phyloP scores from a whole-genome alignment of 192 early-diverging fungal genomes.

The Linnemannia zychae region DNA sequence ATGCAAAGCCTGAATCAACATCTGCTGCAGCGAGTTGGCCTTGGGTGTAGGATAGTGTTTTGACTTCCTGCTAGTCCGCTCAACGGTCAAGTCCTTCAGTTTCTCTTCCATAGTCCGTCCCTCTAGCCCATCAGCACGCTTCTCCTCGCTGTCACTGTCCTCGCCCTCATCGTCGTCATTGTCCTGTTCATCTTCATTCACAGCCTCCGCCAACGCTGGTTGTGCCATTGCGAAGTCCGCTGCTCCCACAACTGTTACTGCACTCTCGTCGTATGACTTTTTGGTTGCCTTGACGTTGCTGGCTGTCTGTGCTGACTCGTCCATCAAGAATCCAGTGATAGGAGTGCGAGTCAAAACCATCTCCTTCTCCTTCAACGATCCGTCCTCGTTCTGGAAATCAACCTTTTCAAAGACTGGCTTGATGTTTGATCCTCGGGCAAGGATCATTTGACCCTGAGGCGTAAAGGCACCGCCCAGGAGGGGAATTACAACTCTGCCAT shows the following conservation, averaged over 20 bases:
- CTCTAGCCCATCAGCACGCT: slow-evolving; percentile 33
- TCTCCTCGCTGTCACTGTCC: slow-evolving; percentile 9
- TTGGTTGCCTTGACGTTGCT: slow-evolving; percentile 66
- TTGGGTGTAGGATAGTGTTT: slow-evolving; percentile 53
- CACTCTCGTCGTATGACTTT: slow-evolving; percentile 67
- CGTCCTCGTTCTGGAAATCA: slow-evolving; percentile 55
- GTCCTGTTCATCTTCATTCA: slow-evolving; percentile 20
- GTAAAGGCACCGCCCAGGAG: slow-evolving; percentile 63
- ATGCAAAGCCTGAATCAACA: slow-evolving; percentile 69
- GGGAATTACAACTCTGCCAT: slow-evolving; percentile 55
- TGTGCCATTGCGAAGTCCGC: slow-evolving; percentile 57
- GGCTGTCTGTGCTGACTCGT: slow-evolving; percentile 61
- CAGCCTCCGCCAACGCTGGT: slow-evolving; percentile 24
- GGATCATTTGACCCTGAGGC: slow-evolving; percentile 56
- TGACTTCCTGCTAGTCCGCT: slow-evolving; percentile 38
- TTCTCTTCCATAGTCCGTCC: slow-evolving; percentile 61
- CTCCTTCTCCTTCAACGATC: slow-evolving; percentile 48
- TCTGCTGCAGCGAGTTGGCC: slow-evolving; percentile 65
- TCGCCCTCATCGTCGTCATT: neutral
- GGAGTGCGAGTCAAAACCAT: slow-evolving; percentile 45
- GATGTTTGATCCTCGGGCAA: slow-evolving; percentile 64
- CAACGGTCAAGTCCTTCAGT: slow-evolving; percentile 55
- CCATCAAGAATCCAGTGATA: slow-evolving; percentile 61
- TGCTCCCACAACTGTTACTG: slow-evolving; percentile 59
- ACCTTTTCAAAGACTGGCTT: slow-evolving; percentile 69